A percentile compares a stretch with the other conserved stretches of the same genome.
phyloP scores from a whole-genome alignment of 2,329 filamentous ascomycete species.

The Leptosphaerulina australis region DNA sequence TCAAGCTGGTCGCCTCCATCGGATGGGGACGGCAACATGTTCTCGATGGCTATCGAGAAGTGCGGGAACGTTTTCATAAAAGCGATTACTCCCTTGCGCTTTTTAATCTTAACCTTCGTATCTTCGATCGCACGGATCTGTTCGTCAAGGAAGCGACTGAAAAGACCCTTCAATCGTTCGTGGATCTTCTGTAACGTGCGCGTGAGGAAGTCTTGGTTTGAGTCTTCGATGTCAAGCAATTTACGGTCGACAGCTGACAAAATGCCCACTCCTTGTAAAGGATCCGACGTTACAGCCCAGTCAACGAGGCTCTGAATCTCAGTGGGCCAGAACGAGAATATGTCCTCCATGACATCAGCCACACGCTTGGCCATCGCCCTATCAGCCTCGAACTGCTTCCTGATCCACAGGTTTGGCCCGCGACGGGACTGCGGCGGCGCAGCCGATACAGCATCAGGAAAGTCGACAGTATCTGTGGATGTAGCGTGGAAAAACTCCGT shows the following conservation, averaged over 20 bases:
- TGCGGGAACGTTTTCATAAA: conserved; percentile 93
- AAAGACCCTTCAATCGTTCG: conserved; percentile 73
- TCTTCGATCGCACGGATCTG: conserved; percentile 96
- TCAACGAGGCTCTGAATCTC: conserved; percentile 82
- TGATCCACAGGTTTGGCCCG: conserved; percentile 73
- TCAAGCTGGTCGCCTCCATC: conserved; percentile 64
- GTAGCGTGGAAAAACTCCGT: conserved; percentile 96
- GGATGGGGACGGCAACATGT: conserved; percentile 66
- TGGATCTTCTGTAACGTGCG: conserved; percentile 80
- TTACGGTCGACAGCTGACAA: conserved; percentile 81
- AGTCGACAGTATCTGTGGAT: conserved; percentile 81
- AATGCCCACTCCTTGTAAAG: conserved; percentile 88
- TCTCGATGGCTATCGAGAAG: conserved; percentile 83
- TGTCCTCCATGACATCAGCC: conserved; percentile 84
- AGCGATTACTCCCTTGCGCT: conserved; percentile 92
- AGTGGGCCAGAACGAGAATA: conserved; percentile 80
- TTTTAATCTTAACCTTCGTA: conserved; percentile 98
- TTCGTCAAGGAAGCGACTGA: conserved; percentile 89
- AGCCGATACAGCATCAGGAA: conserved; percentile 76
- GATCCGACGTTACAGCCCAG: conserved; percentile 81
- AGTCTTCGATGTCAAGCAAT: conserved; percentile 78
- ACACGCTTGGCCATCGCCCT: conserved; percentile 83
- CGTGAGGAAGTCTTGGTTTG: conserved; percentile 90
- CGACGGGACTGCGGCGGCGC: conserved; percentile 70
- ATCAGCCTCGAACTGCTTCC: conserved; percentile 85